These are phyloP conservation scores for Spathaspora hagerdaliae DNA, from an alignment of 805 yeast genomes.

Conservation along the genomic window DNA sequence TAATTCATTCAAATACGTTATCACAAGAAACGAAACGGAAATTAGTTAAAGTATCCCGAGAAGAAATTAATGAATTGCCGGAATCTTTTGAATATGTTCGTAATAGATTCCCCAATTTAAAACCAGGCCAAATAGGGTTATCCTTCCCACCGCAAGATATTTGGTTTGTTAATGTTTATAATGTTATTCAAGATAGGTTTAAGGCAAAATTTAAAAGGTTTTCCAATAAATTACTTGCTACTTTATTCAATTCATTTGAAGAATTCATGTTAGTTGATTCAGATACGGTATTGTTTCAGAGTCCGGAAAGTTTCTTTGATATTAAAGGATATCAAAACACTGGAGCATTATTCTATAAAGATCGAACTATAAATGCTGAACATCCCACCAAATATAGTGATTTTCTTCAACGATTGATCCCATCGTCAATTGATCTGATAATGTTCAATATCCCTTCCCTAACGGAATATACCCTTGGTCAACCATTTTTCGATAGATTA, in stretches of 20 bases:
- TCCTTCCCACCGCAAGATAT: conserved; percentile 23
- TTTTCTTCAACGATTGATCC: conserved; percentile 44
- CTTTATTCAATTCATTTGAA: conserved; percentile 29
- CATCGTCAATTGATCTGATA: conserved; percentile 22
- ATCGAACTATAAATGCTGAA: conserved; percentile 16
- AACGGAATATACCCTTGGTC: conserved; percentile 23
- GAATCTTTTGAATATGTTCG: conserved; percentile 13
- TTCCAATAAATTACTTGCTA: conserved; percentile 30
- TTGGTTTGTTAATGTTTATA: conserved; percentile 21
- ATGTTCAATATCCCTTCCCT: conserved; percentile 25
- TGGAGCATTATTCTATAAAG: conserved; percentile 18
- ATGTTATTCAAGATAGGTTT: conserved; percentile 13
- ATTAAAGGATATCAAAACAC: conserved; percentile 10
- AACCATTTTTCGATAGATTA: conserved; percentile 33
- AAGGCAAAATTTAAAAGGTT: conserved; percentile 22
- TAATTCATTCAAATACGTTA: conserved; percentile 19
- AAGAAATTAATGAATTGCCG: conserved; percentile 13
- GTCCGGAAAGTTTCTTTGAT: conserved; percentile 14
- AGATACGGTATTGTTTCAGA: conserved; percentile 31
- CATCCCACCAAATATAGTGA: conserved; percentile 17
- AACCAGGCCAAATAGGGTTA: conserved; percentile 8
- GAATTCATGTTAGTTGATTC: conserved; percentile 35
- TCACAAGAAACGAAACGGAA: conserved; percentile 16
- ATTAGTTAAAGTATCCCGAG: conserved; percentile 17
- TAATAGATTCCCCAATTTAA: conserved; percentile 12